Conservation (phyloP, 768 basidiomycete species). For the Candolleomyces aberdarensis region DNA sequence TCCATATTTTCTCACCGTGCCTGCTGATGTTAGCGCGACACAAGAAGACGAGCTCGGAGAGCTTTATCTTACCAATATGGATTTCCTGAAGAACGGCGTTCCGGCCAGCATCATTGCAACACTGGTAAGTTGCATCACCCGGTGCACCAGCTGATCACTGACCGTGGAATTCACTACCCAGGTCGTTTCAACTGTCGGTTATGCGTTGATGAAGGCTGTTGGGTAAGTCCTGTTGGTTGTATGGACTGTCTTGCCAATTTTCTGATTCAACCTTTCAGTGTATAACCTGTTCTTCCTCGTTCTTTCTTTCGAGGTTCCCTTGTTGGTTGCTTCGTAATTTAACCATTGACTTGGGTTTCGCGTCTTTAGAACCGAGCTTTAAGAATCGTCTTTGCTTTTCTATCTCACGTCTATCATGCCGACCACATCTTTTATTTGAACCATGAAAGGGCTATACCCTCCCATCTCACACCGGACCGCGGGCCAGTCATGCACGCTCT, state of each 20-base stretch:
- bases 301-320: background rate
- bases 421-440: background rate
- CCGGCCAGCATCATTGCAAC: slow-evolving; percentile 92
- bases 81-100: slow-evolving; percentile 92
- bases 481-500: background rate
- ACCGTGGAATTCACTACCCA: slow-evolving; percentile 22
- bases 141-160: slow-evolving; percentile 7
- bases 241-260: background rate
- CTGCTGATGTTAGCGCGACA: slow-evolving; percentile 55
- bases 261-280: background rate
- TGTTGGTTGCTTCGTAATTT: background rate
- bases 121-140: slow-evolving; percentile 45
- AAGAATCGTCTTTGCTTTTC: background rate
- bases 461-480: background rate
- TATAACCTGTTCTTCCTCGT: background rate
- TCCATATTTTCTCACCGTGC: slow-evolving; percentile 11
- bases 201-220: slow-evolving; percentile 66
- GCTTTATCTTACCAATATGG: slow-evolving; percentile 77
- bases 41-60: slow-evolving; percentile 95
- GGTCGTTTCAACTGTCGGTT: slow-evolving; percentile 88
- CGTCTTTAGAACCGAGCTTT: background rate
- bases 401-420: background rate
- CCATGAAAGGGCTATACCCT: background rate
- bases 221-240: slow-evolving; percentile 47
- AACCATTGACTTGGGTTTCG: background rate